phyloP scores from a whole-genome alignment of 2,329 filamentous ascomycete species.

The Davidsoniella virescens region DNA sequence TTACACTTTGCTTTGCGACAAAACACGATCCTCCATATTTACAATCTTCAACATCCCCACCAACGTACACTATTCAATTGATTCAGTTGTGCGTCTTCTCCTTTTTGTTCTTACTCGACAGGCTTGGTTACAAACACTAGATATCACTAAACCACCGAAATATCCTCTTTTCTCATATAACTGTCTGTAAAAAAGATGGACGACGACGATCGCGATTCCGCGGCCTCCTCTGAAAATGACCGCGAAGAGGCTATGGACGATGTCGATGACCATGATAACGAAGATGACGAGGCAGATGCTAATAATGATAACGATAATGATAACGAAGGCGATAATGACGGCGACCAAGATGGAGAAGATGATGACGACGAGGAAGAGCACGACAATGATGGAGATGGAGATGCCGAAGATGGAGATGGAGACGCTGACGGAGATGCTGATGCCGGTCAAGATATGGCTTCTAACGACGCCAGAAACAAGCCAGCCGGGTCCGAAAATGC shows the following conservation, averaged over 20 bases:
- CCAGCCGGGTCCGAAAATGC: not conserved
- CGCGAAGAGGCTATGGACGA: slow-evolving; percentile 43
- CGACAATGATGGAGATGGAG: slow-evolving; percentile 19
- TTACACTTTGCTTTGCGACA: too few species aligned
- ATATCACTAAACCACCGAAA: not conserved
- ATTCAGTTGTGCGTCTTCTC: too few species aligned
- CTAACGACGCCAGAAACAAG: slow-evolving; percentile 1
- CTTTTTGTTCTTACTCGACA: too few species aligned
- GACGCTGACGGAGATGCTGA: slow-evolving; percentile 15
- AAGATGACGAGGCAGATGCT: slow-evolving; percentile 21
- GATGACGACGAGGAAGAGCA: slow-evolving; percentile 19
- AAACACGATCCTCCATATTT: too few species aligned
- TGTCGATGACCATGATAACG: slow-evolving; percentile 24
- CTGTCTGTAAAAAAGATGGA: not conserved
- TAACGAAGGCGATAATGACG: slow-evolving; percentile 28
- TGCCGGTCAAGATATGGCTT: slow-evolving; percentile 6
- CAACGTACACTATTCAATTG: too few species aligned
- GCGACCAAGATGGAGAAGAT: slow-evolving; percentile 22
- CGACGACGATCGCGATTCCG: slow-evolving; percentile 14
- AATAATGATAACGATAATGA: slow-evolving; percentile 27
- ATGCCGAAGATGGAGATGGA: slow-evolving; percentile 25
- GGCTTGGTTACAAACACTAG: too few species aligned
- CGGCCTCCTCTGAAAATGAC: slow-evolving; percentile 22
- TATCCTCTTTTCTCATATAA: not conserved
- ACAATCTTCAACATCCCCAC: too few species aligned